phyloP scores from a whole-genome alignment of 768 basidiomycete species.

The Amanita inopinata region DNA sequence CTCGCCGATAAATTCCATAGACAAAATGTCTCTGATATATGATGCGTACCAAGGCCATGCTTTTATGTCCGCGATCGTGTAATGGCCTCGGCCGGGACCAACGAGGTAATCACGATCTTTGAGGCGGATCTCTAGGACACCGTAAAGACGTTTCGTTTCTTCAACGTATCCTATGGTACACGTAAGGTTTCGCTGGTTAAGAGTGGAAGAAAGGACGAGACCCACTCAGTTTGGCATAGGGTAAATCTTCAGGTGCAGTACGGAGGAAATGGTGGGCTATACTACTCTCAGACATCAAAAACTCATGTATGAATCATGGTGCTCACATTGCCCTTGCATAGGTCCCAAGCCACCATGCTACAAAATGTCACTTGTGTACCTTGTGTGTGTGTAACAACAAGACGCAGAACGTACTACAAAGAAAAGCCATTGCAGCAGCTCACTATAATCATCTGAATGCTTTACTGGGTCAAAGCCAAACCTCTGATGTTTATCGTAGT shows the following conservation, averaged over 20 bases:
- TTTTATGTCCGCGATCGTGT: constrained; percentile 67
- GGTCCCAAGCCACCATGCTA: constrained; percentile 78
- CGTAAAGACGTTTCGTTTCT: constrained; percentile 78
- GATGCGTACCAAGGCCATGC: constrained; percentile 36
- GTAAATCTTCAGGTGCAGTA: constrained; percentile 58
- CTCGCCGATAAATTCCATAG: no score
- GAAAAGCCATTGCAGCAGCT: constrained; percentile 81
- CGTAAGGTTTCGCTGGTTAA: not conserved
- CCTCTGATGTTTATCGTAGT: constrained; percentile 68
- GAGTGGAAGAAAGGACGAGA: not conserved
- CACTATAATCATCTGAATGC: constrained; percentile 53
- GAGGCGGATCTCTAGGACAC: constrained; percentile 75
- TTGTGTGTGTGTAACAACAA: not conserved
- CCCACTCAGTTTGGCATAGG: constrained; percentile 58
- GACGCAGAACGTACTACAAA: constrained; percentile 44
- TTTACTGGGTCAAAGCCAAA: constrained; percentile 52
- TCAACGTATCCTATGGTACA: constrained; percentile 63
- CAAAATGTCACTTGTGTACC: not conserved
- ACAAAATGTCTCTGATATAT: not conserved
- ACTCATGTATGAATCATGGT: no score
- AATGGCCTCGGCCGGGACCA: constrained; percentile 59
- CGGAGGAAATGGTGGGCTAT: constrained; percentile 61
- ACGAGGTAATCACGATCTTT: constrained; percentile 67
- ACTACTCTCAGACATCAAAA: no score
- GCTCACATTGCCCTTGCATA: constrained; percentile 80